phyloP scores from a whole-genome alignment of 768 basidiomycete species.

The Rhodotorula toruloides region DNA sequence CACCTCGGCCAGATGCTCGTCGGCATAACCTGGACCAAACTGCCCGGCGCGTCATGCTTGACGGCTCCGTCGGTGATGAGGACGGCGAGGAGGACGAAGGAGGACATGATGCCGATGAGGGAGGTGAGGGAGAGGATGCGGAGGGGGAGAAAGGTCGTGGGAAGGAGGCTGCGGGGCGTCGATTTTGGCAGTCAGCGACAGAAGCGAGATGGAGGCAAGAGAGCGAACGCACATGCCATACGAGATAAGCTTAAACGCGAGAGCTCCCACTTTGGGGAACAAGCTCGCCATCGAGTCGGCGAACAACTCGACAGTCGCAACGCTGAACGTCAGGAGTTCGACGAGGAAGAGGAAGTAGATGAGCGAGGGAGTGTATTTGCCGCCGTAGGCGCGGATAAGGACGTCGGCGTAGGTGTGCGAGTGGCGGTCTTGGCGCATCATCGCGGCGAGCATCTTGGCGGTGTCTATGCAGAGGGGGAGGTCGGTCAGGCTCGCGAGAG shows the following conservation, averaged over 20 bases:
- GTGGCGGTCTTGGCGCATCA: conserved; percentile 65
- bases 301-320: conserved; percentile 80
- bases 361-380: conserved; percentile 58
- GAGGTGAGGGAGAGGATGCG: conserved; percentile 83
- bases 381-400: conserved; percentile 80
- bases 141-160: conserved; percentile 78
- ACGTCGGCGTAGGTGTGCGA: conserved; percentile 84
- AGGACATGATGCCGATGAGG: conserved; percentile 74
- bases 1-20: conserved; percentile 60
- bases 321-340: conserved; percentile 51
- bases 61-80: conserved; percentile 76
- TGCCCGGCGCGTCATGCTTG: conserved; percentile 69
- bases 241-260: conserved; percentile 70
- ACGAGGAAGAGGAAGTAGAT: conserved; percentile 55
- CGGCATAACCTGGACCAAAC: conserved; percentile 67
- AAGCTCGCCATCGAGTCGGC: conserved; percentile 77
- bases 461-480: conserved; percentile 48
- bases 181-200: background rate
- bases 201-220: background rate
- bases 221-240: conserved; percentile 58
- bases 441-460: conserved; percentile 74
- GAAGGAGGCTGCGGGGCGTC: conserved; percentile 58
- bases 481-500: no score
- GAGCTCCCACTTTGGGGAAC: conserved; percentile 61
- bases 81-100: conserved; percentile 66